Evolutionary conservation across 2,329 filamentous ascomycete genomes (phyloP), one percentile per base, ranked within the genome.

Genomic region (Fusarium sp.): DNA sequence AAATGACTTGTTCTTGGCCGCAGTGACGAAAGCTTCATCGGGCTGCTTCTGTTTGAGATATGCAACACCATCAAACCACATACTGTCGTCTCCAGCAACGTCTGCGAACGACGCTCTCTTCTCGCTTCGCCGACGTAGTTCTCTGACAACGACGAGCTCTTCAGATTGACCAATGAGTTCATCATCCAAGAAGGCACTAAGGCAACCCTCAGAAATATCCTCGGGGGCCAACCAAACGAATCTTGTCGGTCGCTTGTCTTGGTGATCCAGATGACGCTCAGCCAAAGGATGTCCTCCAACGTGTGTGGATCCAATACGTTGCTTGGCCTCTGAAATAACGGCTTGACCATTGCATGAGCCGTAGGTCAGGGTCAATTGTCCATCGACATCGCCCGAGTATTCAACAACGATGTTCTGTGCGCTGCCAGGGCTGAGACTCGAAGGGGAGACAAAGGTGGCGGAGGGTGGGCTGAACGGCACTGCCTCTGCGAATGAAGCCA

Each of bases 31-130:
- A 1, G 53, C 19, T 4, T 73, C 64, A 22, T 70, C 68, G 1
- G 71, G 68, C 6, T 76, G 70, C 40, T 73, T 75, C 19, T 74
- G 63, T 15, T 75, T 64, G 9, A 75, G 61, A 31, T 75, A 75
- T 0, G 65, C 54, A 10, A 76, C 72, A 2, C 74, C 74, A 7
- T 75, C 62, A 13, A 76, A 76, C 73, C 73, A 76, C 46, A 52
- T 1, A 2, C 55, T 40, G 0, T 60, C 56, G 0, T 59, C 34
- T 1, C 42, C 58, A 0, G 58, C 45, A 1, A 62, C 40, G 3
- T 59, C 68, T 0, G 68, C 66, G 15, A 73, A 73, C 0, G 63
- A 46, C 1, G 43, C 13, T 13, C 39, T 45, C 33, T 21, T 59
- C 1, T n/a, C 34, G 8, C 26, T 15, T 14, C 57, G 34, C 1